Conservation (phyloP, 176 grass and related monocot species). For the Paspalum vaginatum region DNA sequence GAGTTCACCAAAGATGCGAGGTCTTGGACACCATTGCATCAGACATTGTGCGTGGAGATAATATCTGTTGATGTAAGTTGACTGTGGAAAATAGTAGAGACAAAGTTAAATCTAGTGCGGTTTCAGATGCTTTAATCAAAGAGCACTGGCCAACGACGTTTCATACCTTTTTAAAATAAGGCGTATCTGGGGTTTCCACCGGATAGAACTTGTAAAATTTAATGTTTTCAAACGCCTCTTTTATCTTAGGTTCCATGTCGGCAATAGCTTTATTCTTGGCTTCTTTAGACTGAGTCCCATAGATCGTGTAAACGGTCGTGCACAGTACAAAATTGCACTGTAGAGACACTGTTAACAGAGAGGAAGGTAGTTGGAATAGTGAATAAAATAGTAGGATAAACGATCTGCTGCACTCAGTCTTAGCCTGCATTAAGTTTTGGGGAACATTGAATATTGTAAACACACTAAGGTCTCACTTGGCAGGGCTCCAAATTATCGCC, state of each 20-base stretch:
- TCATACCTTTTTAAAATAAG: conserved; percentile 81
- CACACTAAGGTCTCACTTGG: too few relatives aligned
- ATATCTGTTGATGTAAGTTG: conserved; percentile 75
- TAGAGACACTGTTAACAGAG: too few relatives aligned
- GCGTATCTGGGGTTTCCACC: conserved; percentile 61
- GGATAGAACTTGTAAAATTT: conserved; percentile 94
- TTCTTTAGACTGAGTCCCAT: conserved; percentile 86
- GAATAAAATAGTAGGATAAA: too few relatives aligned
- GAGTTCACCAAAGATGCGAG: too few relatives aligned
- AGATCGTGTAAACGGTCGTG: too few relatives aligned
- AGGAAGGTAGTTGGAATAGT: too few relatives aligned
- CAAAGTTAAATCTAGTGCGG: background rate
- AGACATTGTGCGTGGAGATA: conserved; percentile 67
- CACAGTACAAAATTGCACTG: too few relatives aligned
- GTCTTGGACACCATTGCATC: too few relatives aligned
- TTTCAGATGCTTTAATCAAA: background rate
- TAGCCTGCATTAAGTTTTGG: background rate
- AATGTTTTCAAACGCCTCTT: conserved; percentile 73
- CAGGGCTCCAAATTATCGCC: too few relatives aligned
- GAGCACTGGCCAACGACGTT: background rate
- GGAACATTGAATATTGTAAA: conserved; percentile 27
- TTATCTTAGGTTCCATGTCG: conserved; percentile 74
- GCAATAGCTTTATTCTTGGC: conserved; percentile 83
- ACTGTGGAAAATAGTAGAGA: conserved; percentile 44
- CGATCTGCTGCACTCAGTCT: too few relatives aligned